A percentile compares a stretch with the other conserved stretches of the same genome.
These are phyloP conservation scores for Colletotrichum sojae DNA, from an alignment of 2,329 filamentous ascomycete genomes.

Conservation along the genomic window DNA sequence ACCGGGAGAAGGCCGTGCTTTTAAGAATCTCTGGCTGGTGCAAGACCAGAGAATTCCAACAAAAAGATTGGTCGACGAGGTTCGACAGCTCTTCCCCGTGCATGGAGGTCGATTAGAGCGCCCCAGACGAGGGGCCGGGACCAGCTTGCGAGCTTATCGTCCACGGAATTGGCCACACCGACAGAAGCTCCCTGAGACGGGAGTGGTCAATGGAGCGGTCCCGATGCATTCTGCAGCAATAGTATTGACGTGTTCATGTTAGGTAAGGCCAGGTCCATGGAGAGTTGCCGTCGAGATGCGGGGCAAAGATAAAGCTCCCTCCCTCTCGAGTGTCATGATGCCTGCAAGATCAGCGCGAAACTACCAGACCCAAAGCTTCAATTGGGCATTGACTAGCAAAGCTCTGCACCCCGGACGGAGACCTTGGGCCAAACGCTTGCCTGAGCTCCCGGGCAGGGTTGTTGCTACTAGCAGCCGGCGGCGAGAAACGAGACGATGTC, in stretches of 20 bases:
- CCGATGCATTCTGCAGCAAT: constrained; percentile 17
- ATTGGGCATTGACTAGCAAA: constrained; percentile 21
- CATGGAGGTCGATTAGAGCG: constrained; percentile 15
- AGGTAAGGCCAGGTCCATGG: constrained; percentile 38
- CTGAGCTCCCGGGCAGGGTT: constrained; percentile 24
- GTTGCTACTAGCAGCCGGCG: constrained; percentile 1
- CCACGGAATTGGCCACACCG: constrained; percentile 20
- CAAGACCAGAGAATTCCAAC: neutral
- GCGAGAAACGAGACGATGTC: constrained; percentile 3
- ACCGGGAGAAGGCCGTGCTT: constrained; percentile 14
- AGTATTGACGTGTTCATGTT: constrained; percentile 40
- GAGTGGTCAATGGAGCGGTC: constrained; percentile 33
- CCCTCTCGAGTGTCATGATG: constrained; percentile 27
- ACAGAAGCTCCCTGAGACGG: constrained; percentile 13
- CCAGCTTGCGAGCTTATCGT: constrained; percentile 36
- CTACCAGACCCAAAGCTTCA: constrained; percentile 18
- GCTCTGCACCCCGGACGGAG: constrained; percentile 24
- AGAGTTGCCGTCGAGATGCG: constrained; percentile 32
- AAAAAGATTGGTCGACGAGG: constrained; percentile 22
- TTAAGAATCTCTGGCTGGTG: constrained; percentile 32
- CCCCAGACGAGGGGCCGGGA: constrained; percentile 13
- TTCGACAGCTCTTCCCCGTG: constrained; percentile 32
- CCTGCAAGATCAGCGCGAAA: constrained; percentile 31
- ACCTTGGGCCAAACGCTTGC: constrained; percentile 8
- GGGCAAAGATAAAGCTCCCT: constrained; percentile 41